Conservation (phyloP, 2,329 filamentous ascomycete genomes). For the Fusarium goolgardi region DNA sequence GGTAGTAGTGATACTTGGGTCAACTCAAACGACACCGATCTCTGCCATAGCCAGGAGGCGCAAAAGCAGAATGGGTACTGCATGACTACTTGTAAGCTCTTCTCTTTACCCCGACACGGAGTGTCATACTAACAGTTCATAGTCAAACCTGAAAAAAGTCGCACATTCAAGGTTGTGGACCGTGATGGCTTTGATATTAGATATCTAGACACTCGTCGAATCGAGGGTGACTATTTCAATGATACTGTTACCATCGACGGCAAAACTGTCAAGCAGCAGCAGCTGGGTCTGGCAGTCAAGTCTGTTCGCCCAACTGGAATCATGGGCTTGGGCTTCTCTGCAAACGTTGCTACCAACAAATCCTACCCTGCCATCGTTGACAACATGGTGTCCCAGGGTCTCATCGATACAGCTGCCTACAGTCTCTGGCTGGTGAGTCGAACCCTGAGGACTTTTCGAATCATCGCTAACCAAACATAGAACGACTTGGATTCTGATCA, state of each 20-base stretch:
- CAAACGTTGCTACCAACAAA: constrained; percentile 58
- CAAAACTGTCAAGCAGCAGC: constrained; percentile 59
- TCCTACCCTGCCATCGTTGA: constrained; percentile 71
- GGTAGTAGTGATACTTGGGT: constrained; percentile 74
- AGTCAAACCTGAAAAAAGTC: constrained; percentile 59
- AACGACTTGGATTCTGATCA: constrained; percentile 73
- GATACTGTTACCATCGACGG: constrained; percentile 66
- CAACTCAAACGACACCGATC: constrained; percentile 65
- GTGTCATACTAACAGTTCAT: constrained; percentile 5
- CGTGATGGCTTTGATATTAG: constrained; percentile 65
- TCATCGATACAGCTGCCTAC: constrained; percentile 73
- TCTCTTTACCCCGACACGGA: background rate
- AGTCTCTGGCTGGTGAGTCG: constrained; percentile 69
- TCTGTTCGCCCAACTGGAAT: constrained; percentile 66
- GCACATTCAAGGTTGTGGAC: constrained; percentile 59
- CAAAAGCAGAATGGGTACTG: constrained; percentile 53
- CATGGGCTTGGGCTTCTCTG: constrained; percentile 68
- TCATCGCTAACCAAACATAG: constrained; percentile 33
- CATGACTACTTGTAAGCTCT: constrained; percentile 53
- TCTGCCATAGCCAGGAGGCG: constrained; percentile 63
- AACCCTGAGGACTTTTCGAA: background rate
- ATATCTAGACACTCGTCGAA: constrained; percentile 69
- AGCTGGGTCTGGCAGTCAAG: constrained; percentile 65
- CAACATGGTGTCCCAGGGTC: constrained; percentile 69
- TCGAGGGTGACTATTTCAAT: constrained; percentile 67